These are phyloP conservation scores for Huntiella moniliformis DNA, from an alignment of 2,329 filamentous ascomycete genomes.

Conservation along the genomic window DNA sequence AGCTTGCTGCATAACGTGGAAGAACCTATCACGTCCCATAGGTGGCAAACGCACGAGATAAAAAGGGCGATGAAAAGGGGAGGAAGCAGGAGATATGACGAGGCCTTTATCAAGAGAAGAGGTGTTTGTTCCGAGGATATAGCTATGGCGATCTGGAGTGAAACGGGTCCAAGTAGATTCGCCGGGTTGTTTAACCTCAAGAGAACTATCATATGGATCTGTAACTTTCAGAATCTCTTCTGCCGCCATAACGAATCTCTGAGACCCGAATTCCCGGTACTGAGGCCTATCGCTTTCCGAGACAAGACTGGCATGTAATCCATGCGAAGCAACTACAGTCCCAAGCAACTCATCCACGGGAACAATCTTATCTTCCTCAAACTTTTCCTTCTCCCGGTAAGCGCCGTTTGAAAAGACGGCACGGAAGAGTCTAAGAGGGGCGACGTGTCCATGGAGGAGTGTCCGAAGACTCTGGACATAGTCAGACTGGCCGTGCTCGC, in stretches of 20 bases:
- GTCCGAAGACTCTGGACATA: conserved; percentile 34
- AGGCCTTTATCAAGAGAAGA: conserved; percentile 70
- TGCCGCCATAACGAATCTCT: conserved; percentile 73
- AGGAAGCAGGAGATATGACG: conserved; percentile 55
- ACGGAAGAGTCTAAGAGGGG: conserved; percentile 41
- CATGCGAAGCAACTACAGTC: conserved; percentile 76
- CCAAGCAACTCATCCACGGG: conserved; percentile 37
- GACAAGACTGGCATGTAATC: conserved; percentile 72
- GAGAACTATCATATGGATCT: conserved; percentile 30
- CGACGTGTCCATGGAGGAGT: conserved; percentile 37
- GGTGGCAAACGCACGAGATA: conserved; percentile 59
- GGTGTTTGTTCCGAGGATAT: conserved; percentile 58
- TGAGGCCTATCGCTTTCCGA: conserved; percentile 75
- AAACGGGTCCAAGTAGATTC: conserved; percentile 13
- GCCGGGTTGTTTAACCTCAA: conserved; percentile 19
- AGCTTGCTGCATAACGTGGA: conserved; percentile 56
- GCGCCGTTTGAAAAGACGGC: conserved; percentile 43
- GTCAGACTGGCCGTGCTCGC: conserved; percentile 20
- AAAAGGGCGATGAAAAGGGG: conserved; percentile 51
- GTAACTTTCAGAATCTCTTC: conserved; percentile 45
- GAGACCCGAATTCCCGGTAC: conserved; percentile 57
- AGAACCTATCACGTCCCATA: conserved; percentile 43
- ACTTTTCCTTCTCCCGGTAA: conserved; percentile 20
- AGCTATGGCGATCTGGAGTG: conserved; percentile 37
- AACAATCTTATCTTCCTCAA: conserved; percentile 16